Evolutionary conservation across 2,329 filamentous ascomycete genomes (phyloP), one percentile per base, ranked within the genome.

Genomic region (Cercospora janseana): DNA sequence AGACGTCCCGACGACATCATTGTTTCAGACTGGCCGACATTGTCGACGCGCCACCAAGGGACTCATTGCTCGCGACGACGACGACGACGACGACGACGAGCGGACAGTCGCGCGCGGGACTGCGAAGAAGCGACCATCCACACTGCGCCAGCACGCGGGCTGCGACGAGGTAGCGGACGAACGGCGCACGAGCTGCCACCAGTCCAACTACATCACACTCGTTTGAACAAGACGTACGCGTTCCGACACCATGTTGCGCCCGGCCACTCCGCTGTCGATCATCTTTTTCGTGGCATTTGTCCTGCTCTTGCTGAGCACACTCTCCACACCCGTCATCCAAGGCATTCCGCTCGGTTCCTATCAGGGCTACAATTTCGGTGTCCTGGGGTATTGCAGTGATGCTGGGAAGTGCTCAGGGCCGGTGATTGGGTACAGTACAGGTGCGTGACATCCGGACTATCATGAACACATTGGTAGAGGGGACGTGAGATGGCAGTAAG

Each of bases 261-360:
- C 93, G 56, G 92, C 93, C 55, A 97, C 93, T 54, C 92, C 93
- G 60, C 76, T 98, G 67, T 85, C 91, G 61, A 76, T 95, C 60
- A 75, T 97, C 68, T 85, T 97, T 65, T 80, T 94, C 56, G 78
- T 81, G 64, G 90, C 92, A 59, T 96, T 98, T 70, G 86, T 78
- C 56, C 77, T 97, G 55, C 79, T 97, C 45, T 76, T 97, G 38
- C 77, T 98, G 29, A 88, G 90, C 38, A 88, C 91, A 29, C 74
- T 98, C n/a, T 95, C 92, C 1, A 91, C 89, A 0, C 93, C 93
- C 13, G 83, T 98, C 60, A 86, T 97, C 66, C 83, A 86, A 65
- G 79, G 78, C 20, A 94, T 98, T 38, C 88, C 90, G 7, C 77
- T 98, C 32, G 91, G 87, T 28, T 83, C 81, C 45, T 92, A 84